phyloP scores from a whole-genome alignment of 257 asterid genomes.

The Solanum medicagineum region DNA sequence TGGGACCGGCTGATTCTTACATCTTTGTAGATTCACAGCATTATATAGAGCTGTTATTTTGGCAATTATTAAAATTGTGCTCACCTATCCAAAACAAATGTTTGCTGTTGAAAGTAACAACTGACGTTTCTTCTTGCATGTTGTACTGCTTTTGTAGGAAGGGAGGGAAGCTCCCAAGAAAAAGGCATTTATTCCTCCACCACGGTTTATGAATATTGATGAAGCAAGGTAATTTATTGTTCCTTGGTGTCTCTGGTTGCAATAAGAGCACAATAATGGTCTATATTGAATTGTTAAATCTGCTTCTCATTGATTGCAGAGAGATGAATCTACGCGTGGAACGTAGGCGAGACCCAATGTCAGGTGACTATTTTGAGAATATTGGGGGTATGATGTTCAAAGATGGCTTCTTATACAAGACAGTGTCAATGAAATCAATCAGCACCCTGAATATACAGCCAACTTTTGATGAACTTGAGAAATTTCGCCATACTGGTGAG shows the following conservation, averaged over 20 bases:
- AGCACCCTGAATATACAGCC: conserved; percentile 77
- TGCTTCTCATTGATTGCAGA: conserved; percentile 23
- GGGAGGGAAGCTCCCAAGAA: conserved; percentile 90
- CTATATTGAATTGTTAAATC: not conserved
- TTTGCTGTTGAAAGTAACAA: not conserved
- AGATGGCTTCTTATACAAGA: conserved; percentile 86
- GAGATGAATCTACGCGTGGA: conserved; percentile 84
- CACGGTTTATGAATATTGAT: conserved; percentile 81
- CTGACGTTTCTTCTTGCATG: not conserved
- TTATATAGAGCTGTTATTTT: not conserved
- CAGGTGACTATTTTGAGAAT: conserved; percentile 76
- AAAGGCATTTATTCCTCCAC: conserved; percentile 78
- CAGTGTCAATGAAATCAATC: conserved; percentile 77
- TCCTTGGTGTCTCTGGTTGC: not conserved
- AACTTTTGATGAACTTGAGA: conserved; percentile 91
- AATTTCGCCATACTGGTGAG: conserved; percentile 74
- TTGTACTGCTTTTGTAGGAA: conserved; percentile 43
- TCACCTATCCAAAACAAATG: not conserved
- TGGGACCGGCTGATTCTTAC: not conserved
- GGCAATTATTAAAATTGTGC: not conserved
- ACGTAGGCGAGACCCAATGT: conserved; percentile 63
- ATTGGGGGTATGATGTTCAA: conserved; percentile 93
- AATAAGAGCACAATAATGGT: not conserved
- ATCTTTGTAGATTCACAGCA: not conserved
- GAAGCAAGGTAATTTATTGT: conserved; percentile 59